phyloP scores from a whole-genome alignment of 2,329 filamentous ascomycete genomes.

The Chaetomium olivaceum region DNA sequence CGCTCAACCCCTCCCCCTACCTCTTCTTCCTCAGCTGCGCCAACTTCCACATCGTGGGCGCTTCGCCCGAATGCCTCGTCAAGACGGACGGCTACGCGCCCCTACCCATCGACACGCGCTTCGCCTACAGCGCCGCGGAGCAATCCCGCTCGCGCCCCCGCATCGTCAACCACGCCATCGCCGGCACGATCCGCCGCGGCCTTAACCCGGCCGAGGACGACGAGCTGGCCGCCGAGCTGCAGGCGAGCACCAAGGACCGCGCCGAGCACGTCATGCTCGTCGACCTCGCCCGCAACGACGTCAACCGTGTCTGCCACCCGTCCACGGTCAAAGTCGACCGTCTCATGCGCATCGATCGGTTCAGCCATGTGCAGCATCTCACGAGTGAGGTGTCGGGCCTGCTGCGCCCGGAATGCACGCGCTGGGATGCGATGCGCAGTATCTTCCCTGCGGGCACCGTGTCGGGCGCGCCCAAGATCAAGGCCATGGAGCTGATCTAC shows the following conservation, averaged over 20 bases:
- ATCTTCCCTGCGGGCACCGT: constrained; percentile 98
- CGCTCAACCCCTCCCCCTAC: constrained; percentile 97
- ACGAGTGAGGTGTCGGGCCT: constrained; percentile 93
- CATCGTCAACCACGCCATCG: constrained; percentile 95
- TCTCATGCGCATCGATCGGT: constrained; percentile 88
- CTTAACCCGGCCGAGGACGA: constrained; percentile 79
- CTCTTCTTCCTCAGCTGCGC: constrained; percentile 93
- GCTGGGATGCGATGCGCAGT: constrained; percentile 92
- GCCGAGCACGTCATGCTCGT: constrained; percentile 92
- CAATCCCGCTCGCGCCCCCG: constrained; percentile 43
- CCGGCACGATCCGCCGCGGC: constrained; percentile 89
- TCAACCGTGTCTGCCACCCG: constrained; percentile 51
- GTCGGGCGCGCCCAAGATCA: constrained; percentile 91
- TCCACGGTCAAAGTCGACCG: constrained; percentile 41
- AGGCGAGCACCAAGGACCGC: constrained; percentile 82
- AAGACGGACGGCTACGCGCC: constrained; percentile 73
- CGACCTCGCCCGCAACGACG: constrained; percentile 41
- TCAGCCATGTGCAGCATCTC: constrained; percentile 96
- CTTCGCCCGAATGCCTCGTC: constrained; percentile 90
- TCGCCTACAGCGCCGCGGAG: constrained; percentile 26
- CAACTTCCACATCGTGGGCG: constrained; percentile 92
- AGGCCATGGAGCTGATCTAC: constrained; percentile 95
- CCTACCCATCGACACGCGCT: constrained; percentile 30
- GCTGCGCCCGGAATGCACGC: constrained; percentile 77
- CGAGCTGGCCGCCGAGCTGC: constrained; percentile 72